Base-by-base conservation (phyloP, 1,284 basidiomycete genomes). In the Bondarzewia mesenterica region DNA sequence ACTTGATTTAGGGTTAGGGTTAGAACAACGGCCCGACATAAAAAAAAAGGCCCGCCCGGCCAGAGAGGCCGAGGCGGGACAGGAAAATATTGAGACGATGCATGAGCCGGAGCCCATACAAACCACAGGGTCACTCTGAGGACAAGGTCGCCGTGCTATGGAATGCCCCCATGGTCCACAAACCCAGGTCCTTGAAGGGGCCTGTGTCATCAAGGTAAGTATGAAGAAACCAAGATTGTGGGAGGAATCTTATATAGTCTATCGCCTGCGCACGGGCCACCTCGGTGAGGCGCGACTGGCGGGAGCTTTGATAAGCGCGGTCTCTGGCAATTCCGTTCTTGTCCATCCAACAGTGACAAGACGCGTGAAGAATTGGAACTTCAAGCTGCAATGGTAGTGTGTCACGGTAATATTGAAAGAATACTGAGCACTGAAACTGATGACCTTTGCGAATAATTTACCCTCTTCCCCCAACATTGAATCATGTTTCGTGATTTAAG, bases 1-100 rank as follows among this genome's bases (percentile, higher is more conserved):
- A 14, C 5, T 2, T 10, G 3, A 32, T 8, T 15, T 46, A 53
- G 16, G 52, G 52, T 54, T 54, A 54, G 52, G 52, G 52, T 54
- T 54, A 54, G 52, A 0, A 37, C 25, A n/a, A 1, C 4, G 8
- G 12, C 47, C 16, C 12, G 22, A 21, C 45, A 49, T 46, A 51
- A 57, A 60, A 58, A 55, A 53, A 12, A 42, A 37, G 51, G 59
- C 61, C 61, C 54, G 54, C 59, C 59, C 61, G 59, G 60, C 60
- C 61, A 58, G 61, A 63, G 57, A 12, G 60, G 60, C 60, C 60
- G 57, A 46, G 54, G 52, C 48, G 53, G 58, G 58, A 59, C 58
- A 53, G 58, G 58, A 53, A 59, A 63, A 63, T 63, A 63, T 63
- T 63, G 52, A 48, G 61, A 61, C 57, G 59, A 57, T 63, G 61